phyloP scores from a whole-genome alignment of 495 filamentous ascomycete genomes.

The Neurospora sp. region DNA sequence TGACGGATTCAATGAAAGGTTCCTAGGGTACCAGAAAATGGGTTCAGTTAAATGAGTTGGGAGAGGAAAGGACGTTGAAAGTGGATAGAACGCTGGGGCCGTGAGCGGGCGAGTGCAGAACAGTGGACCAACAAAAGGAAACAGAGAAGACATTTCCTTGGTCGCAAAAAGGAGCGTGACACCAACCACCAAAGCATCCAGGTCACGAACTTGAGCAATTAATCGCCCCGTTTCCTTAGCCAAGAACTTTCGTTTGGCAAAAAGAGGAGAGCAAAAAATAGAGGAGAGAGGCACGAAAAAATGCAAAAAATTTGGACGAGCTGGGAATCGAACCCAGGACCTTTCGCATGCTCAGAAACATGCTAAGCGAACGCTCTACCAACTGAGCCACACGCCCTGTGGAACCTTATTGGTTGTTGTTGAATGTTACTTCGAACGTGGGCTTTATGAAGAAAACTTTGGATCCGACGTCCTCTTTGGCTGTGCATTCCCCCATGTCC shows the following conservation, averaged over 20 bases:
- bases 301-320: background rate
- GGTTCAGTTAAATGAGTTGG: background rate
- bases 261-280: background rate
- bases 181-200: no score
- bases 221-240: no score
- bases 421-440: accelerated
- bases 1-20: no score
- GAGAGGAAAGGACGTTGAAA: background rate
- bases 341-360: background rate
- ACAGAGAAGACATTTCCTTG: no score
- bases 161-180: no score
- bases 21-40: no score
- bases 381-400: background rate
- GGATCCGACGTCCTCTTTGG: background rate
- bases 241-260: background rate
- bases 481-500: background rate
- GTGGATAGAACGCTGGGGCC: background rate
- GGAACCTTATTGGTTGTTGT: background rate
- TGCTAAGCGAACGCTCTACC: background rate
- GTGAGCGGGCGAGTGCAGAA: no score
- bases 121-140: no score
- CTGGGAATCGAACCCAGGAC: background rate
- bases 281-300: background rate
- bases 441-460: background rate
- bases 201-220: no score